Percentiles rank a stretch among this genome's conserved stretches.
Conservation (phyloP, 352 stramenopile genomes). For the Phytophthora crassamura region DNA sequence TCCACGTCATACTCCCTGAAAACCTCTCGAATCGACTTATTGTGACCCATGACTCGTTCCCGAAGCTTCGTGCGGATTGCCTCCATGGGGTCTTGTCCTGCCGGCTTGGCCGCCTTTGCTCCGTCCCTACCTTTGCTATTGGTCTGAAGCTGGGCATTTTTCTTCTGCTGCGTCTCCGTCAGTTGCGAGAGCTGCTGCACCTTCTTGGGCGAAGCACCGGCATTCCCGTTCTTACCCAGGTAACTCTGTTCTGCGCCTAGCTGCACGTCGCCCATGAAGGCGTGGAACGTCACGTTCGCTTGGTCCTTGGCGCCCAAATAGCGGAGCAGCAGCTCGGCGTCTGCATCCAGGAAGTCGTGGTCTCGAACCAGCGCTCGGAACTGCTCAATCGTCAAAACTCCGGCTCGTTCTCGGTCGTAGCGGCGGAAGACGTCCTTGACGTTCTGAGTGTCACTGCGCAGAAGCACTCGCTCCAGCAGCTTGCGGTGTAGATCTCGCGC, state of each 20-base stretch:
- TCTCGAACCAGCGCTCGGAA: conserved; percentile 63
- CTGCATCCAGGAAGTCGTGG: conserved; percentile 55
- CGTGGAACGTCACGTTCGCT: conserved; percentile 58
- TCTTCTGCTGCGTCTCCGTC: conserved; percentile 25
- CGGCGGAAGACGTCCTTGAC: conserved; percentile 74
- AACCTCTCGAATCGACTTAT: conserved; percentile 76
- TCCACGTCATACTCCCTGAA: conserved; percentile 76
- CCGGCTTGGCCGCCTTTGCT: conserved; percentile 2
- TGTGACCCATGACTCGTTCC: conserved; percentile 72
- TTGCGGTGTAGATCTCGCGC: conserved; percentile 61
- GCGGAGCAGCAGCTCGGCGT: conserved; percentile 59
- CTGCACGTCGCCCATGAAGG: conserved; percentile 53
- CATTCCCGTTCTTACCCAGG: conserved; percentile 21
- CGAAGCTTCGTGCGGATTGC: conserved; percentile 59
- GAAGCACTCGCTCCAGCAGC: conserved; percentile 61
- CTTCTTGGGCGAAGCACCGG: conserved; percentile 45
- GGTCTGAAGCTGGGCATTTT: conserved; percentile 11
- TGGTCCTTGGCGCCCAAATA: conserved; percentile 47
- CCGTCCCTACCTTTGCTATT: conserved; percentile 24
- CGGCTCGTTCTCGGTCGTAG: conserved; percentile 59
- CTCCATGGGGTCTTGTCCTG: conserved; percentile 55
- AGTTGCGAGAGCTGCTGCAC: conserved; percentile 43
- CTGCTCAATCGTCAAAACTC: conserved; percentile 51
- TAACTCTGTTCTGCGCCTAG: conserved; percentile 54
- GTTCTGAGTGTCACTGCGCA: conserved; percentile 59